A percentile compares a stretch with the other conserved stretches of the same genome.
phyloP scores from a whole-genome alignment of 2,329 filamentous ascomycete species.

The Scorias spongiosa region DNA sequence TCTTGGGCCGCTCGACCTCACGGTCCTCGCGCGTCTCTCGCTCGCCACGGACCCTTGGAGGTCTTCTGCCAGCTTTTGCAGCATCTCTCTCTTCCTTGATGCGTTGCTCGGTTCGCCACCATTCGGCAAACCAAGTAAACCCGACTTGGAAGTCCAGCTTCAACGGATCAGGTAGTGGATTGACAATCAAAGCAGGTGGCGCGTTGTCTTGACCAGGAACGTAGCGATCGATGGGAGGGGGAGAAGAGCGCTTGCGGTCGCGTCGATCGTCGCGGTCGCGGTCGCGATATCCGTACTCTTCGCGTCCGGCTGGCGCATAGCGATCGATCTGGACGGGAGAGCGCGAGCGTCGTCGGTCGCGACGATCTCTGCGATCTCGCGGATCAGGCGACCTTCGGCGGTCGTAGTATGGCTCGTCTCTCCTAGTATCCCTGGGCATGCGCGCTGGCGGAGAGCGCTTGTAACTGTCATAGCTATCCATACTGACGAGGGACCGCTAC shows the following conservation, averaged over 20 bases:
- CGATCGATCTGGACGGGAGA: constrained; percentile 59
- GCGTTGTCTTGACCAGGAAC: constrained; percentile 54
- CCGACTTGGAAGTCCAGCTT: constrained; percentile 65
- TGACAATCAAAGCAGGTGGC: constrained; percentile 34
- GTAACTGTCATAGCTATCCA: constrained; percentile 1
- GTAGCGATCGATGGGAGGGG: constrained; percentile 64
- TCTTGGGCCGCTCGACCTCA: constrained; percentile 63
- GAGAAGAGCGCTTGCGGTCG: constrained; percentile 45
- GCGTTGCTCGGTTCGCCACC: constrained; percentile 70
- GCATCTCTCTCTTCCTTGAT: constrained; percentile 72
- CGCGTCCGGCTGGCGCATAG: constrained; percentile 57
- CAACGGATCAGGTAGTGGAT: constrained; percentile 58
- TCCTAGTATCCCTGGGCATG: not conserved
- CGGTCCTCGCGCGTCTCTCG: constrained; percentile 57
- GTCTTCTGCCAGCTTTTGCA: constrained; percentile 49
- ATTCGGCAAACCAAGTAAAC: constrained; percentile 74
- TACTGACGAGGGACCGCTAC: constrained; percentile 4
- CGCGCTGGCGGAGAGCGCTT: constrained; percentile 4
- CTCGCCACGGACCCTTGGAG: constrained; percentile 42
- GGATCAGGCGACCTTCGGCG: constrained; percentile 13
- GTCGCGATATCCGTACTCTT: constrained; percentile 47
- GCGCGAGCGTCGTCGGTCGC: constrained; percentile 52
- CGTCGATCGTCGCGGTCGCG: constrained; percentile 36
- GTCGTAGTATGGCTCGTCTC: constrained; percentile 14
- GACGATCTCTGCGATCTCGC: constrained; percentile 12